Percentiles rank a stretch among this genome's conserved stretches.
phyloP scores from a whole-genome alignment of 371 early-diverging fungal species.

The Mortierella sp. region DNA sequence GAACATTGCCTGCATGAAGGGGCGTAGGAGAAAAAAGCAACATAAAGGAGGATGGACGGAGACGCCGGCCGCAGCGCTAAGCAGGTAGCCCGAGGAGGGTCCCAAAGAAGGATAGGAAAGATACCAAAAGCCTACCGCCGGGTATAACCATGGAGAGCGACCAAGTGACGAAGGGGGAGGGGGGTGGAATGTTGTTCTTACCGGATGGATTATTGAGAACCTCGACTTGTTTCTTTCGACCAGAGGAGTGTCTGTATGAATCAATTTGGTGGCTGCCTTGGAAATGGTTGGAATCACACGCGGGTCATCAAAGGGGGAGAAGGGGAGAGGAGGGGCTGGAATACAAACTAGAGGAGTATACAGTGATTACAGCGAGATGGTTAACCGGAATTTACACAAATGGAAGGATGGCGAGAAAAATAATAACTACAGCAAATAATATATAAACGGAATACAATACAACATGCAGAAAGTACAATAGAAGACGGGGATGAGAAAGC shows the following conservation, averaged over 20 bases:
- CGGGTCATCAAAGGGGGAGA: constrained; percentile 7
- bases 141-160: too few relatives aligned
- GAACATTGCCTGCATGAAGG: too few relatives aligned
- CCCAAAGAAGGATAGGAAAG: background rate
- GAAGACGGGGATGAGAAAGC: constrained; percentile 1
- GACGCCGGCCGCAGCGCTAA: background rate
- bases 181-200: too few relatives aligned
- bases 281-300: background rate
- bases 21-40: background rate
- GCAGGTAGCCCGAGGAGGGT: background rate
- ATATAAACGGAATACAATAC: background rate
- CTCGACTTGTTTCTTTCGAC: too few relatives aligned
- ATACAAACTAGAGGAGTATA: constrained; percentile 1
- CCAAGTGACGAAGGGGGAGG: too few relatives aligned
- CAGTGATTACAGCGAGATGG: constrained; percentile 7
- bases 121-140: too few relatives aligned
- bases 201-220: too few relatives aligned
- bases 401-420: background rate
- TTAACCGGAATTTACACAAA: constrained; percentile 13
- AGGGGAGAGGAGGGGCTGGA: background rate
- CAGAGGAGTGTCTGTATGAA: too few relatives aligned
- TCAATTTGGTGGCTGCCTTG: too few relatives aligned
- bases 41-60: background rate
- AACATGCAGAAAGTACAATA: background rate
- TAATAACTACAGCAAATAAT: background rate